These are phyloP conservation scores for Lagenidium giganteum DNA, from an alignment of 352 stramenopile species.

Conservation along the genomic window DNA sequence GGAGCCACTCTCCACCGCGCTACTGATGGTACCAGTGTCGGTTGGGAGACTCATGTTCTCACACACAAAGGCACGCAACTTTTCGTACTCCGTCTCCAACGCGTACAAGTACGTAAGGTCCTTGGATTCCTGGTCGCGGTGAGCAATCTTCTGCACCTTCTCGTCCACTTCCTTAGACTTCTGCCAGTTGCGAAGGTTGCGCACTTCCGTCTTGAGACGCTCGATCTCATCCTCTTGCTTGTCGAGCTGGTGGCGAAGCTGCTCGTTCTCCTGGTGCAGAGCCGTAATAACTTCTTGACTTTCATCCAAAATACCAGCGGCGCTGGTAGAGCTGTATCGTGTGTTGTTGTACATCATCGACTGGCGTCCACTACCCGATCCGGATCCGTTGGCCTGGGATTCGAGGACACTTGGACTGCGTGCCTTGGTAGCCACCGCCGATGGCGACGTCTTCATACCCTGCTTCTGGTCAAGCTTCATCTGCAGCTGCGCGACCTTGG, in stretches of 20 bases:
- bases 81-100: slow-evolving; percentile 82
- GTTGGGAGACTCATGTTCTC: slow-evolving; percentile 65
- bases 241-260: slow-evolving; percentile 65
- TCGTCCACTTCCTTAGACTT: slow-evolving; percentile 85
- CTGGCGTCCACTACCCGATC: slow-evolving; percentile 15
- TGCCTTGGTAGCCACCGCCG: slow-evolving; percentile 4
- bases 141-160: slow-evolving; percentile 82
- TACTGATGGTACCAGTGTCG: slow-evolving; percentile 49
- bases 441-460: slow-evolving; percentile 14
- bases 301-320: slow-evolving; percentile 70
- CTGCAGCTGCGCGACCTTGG: slow-evolving; percentile 32
- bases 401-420: slow-evolving; percentile 5
- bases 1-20: not conserved
- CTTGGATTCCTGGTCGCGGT: slow-evolving; percentile 83
- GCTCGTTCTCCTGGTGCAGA: slow-evolving; percentile 80
- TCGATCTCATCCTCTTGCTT: slow-evolving; percentile 73
- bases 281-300: slow-evolving; percentile 85
- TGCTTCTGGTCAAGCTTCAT: slow-evolving; percentile 29
- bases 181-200: slow-evolving; percentile 78
- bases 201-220: slow-evolving; percentile 70
- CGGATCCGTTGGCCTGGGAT: slow-evolving; percentile 2
- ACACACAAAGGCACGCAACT: slow-evolving; percentile 74
- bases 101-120: slow-evolving; percentile 76
- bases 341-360: slow-evolving; percentile 46
- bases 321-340: slow-evolving; percentile 55